Base-by-base conservation (phyloP, 768 basidiomycete genomes). In the Russula virescens region DNA sequence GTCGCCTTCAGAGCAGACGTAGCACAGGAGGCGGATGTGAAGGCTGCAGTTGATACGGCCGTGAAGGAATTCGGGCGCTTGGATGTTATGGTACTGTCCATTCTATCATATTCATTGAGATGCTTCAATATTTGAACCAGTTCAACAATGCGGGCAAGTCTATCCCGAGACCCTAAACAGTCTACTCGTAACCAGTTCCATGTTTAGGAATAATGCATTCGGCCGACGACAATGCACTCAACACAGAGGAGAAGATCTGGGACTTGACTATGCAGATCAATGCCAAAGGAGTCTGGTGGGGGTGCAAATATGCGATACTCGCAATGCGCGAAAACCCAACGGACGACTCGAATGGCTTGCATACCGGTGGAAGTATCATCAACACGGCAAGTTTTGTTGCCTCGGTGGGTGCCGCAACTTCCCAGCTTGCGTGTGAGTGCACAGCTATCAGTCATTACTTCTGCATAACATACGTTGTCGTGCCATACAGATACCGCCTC, bases 261-360 rank as follows among this genome's bases (percentile, higher is more conserved):
- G 91, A 92, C 71, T 78, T 93, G 61, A 93, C 91, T 2, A 91
- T 91, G 87, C 83, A 87, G 66, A 86, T 98, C 78, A 98, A 98
- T 74, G 84, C 96, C 71, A 99, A 98, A 76, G 97, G 97, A 55
- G 97, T 98, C 63, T 98, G 96, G 97, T 99, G 89, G 87, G 97
- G 97, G 35, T 95, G 90, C 81, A 98, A 98, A 76, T 88, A 98
- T 71, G 97, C 96, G 6, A 95, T 99, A 71, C 79, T 88, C 55
- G 97, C 97, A 42, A 99, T 99, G 96, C 87, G 92, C 63, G 75
- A 91, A 65, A 99, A 99, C 75, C 83, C 91, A 13, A 83, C 83
- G 50, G 94, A 98, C 61, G 81, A 82, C 63, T 76, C 82, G 64
- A 92, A 88, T 74, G 89, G 91, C 4, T 82, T 98, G 14, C 87